These are phyloP conservation scores for Wallacemonas collosoma DNA, from an alignment of 208 protist genomes.

Conservation along the genomic window DNA sequence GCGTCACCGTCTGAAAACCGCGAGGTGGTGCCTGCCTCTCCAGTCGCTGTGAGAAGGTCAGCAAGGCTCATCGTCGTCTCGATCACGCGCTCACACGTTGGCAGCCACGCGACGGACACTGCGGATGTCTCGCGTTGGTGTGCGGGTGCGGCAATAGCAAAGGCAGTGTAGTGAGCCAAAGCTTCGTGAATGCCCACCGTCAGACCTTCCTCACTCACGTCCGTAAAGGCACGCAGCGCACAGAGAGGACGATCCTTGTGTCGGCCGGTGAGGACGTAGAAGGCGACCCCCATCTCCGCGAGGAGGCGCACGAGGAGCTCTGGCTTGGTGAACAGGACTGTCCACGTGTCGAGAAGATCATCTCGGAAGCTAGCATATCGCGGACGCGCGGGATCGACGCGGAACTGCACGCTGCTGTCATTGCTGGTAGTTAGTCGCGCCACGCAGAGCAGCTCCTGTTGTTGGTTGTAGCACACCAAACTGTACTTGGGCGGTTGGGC, in stretches of 20 bases:
- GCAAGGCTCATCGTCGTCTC: background rate
- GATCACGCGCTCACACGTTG: constrained; percentile 8
- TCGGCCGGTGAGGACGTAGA: constrained; percentile 59
- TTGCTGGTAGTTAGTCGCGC: constrained; percentile 39
- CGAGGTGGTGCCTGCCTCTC: background rate
- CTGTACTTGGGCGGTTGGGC: constrained; percentile 64
- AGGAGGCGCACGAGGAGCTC: constrained; percentile 47
- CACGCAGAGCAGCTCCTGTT: constrained; percentile 66
- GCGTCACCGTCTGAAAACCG: background rate
- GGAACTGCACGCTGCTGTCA: constrained; percentile 26
- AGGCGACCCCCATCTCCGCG: constrained; percentile 58
- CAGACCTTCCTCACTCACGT: constrained; percentile 5
- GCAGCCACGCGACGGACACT: background rate
- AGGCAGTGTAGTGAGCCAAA: constrained; percentile 45
- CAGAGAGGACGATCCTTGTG: constrained; percentile 5
- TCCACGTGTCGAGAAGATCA: constrained; percentile 54
- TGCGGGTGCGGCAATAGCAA: constrained; percentile 27
- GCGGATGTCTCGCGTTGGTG: no score
- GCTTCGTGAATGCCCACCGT: constrained; percentile 28
- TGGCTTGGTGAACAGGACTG: constrained; percentile 44
- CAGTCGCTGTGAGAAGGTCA: background rate
- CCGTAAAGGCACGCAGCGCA: background rate
- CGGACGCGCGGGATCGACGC: background rate
- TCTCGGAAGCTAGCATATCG: constrained; percentile 78
- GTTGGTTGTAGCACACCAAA: constrained; percentile 80